Evolutionary conservation across 2,329 filamentous ascomycete species (phyloP), one percentile per base, ranked within the genome.

Genomic region (Rosellinia necatrix): DNA sequence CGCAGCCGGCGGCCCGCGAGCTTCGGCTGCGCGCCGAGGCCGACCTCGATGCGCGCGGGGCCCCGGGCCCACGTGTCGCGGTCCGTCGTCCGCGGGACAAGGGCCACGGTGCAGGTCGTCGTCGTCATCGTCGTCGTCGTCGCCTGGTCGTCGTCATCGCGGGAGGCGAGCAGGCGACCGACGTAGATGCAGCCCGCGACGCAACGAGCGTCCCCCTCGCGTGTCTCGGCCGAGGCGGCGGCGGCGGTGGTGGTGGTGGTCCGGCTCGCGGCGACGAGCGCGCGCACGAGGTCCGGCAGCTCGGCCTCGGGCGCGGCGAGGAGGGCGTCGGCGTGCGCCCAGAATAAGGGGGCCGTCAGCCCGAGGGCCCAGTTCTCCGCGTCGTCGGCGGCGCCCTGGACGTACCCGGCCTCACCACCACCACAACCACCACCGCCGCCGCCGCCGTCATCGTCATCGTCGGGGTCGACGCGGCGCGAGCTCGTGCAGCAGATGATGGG

Each of bases 301-400:
- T 91, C 84, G 8, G 83, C 80, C 66, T 97, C 92, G 0, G 81
- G 67, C 0, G 87, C 81, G 0, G 71, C 71, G 17, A 96, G 75
- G 9, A 97, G 76, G 5, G 68, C 34, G 0, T 82, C 76, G 37
- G 76, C 77, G 64, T 96, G 78, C 2, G 72, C 73, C 94, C 94
- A 99, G 74, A 96, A 99, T 0, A 93, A 61, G 0, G 76, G 71
- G 0, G 93, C 85, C 0, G 90, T 94, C 13, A 97, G 81, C 0
- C 91, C 91, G 19, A 83, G 76, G 1, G 92, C 88, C 94, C 94
- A 99, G 64, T 90, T 91, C 77, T 99, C 94, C 10, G 89, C 91
- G 71, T 99, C 94, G 72, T 99, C 94, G 2, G 89, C 94, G 0
- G 93, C 93, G 47, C 94, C 94, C 74, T 97, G 94, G 56, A 99